A percentile compares a stretch with the other conserved stretches of the same genome.
phyloP scores from a whole-genome alignment of 73 alveolate genomes.

The Symbiodinium pilosum region DNA sequence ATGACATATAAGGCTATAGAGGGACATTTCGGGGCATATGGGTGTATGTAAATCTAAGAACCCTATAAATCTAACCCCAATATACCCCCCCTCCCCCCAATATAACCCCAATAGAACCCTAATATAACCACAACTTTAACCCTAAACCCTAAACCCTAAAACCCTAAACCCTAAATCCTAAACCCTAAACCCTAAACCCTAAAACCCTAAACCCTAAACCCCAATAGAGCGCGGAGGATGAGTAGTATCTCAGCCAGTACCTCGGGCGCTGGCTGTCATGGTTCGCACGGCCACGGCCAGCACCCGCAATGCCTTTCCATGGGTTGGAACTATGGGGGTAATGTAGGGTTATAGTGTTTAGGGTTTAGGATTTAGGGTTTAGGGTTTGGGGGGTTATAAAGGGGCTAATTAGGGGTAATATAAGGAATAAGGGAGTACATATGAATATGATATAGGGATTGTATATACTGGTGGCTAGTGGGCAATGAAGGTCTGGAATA shows the following conservation, averaged over 20 bases:
- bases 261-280: constrained; percentile 14
- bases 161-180: background rate
- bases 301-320: constrained; percentile 52
- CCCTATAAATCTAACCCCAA: too few species aligned
- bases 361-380: too few species aligned
- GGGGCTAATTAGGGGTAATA: background rate
- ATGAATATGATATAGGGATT: background rate
- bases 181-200: background rate
- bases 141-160: background rate
- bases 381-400: background rate
- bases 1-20: too few species aligned
- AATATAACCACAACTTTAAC: too few species aligned
- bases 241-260: background rate
- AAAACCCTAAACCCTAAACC: background rate
- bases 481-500: too few species aligned
- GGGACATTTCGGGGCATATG: too few species aligned
- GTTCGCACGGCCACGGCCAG: constrained; percentile 81
- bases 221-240: background rate
- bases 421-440: background rate
- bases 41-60: too few species aligned
- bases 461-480: too few species aligned
- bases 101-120: too few species aligned
- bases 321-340: background rate
- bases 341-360: background rate
- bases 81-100: too few species aligned